Evolutionary conservation across 495 filamentous ascomycete genomes (phyloP).

Genomic region (Xylaria venustula): DNA sequence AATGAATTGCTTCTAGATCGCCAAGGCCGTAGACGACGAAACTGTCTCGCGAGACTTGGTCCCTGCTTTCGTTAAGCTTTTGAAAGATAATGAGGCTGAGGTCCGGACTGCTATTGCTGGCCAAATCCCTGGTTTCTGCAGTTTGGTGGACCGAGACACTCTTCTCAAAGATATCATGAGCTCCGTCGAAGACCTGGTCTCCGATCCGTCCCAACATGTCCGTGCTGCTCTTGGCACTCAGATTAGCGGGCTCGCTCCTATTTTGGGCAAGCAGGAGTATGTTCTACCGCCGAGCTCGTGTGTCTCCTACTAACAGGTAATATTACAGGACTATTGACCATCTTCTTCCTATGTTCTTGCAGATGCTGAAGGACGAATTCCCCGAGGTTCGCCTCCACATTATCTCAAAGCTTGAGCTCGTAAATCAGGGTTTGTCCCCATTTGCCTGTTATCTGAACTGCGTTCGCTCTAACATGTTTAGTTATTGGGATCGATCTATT

Average conservation of each 20-base stretch:
- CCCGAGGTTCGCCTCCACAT: constrained; percentile 97
- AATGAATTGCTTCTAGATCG: constrained; percentile 64
- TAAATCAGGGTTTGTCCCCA: constrained; percentile 76
- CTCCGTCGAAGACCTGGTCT: constrained; percentile 91
- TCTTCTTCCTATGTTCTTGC: constrained; percentile 96
- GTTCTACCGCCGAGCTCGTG: constrained; percentile 27
- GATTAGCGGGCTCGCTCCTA: constrained; percentile 94
- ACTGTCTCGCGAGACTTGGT: constrained; percentile 91
- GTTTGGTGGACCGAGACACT: constrained; percentile 77
- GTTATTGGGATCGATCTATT: constrained; percentile 97
- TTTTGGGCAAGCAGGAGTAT: constrained; percentile 96
- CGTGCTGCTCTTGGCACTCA: constrained; percentile 93
- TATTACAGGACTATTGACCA: constrained; percentile 82
- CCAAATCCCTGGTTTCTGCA: constrained; percentile 96
- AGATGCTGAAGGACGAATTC: constrained; percentile 99
- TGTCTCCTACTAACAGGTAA: constrained; percentile 11
- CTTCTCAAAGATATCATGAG: constrained; percentile 97
- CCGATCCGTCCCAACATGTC: constrained; percentile 94
- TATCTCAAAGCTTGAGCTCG: constrained; percentile 95
- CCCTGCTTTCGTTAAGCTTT: constrained; percentile 92
- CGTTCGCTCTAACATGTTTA: constrained; percentile 34
- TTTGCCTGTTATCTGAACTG: neutral
- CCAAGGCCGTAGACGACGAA: constrained; percentile 97
- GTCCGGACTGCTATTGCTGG: constrained; percentile 96
- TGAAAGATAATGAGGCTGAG: constrained; percentile 97